Conservation (phyloP, 2,329 filamentous ascomycete genomes). For the Alternaria alternata region DNA sequence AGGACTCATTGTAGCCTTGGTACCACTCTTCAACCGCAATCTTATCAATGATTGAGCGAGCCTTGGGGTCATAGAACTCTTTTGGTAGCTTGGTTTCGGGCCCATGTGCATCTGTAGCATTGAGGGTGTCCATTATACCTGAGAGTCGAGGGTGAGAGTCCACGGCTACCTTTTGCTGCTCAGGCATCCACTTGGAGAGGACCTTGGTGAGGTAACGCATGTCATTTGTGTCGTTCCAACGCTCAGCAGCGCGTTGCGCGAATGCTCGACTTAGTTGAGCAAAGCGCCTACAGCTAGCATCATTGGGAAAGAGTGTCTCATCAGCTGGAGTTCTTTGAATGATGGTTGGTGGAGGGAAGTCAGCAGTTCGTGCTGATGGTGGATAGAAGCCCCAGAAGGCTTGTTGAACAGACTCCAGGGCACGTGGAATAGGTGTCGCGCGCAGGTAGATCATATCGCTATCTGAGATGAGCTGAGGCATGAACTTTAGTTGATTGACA, state of each 20-base stretch:
- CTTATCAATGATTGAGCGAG: constrained; percentile 71
- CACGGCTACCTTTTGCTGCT: constrained; percentile 73
- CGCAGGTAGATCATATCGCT: constrained; percentile 57
- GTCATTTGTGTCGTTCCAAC: constrained; percentile 69
- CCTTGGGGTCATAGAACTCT: constrained; percentile 85
- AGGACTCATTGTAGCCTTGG: constrained; percentile 80
- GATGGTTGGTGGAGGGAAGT: constrained; percentile 56
- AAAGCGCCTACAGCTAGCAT: constrained; percentile 58
- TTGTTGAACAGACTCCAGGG: constrained; percentile 61
- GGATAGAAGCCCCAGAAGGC: constrained; percentile 60
- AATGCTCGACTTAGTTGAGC: constrained; percentile 58
- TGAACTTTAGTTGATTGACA: constrained; percentile 59
- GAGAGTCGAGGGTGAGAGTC: constrained; percentile 84
- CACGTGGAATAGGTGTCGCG: constrained; percentile 59
- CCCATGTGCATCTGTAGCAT: constrained; percentile 85
- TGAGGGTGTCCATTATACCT: constrained; percentile 94
- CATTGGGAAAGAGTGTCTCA: constrained; percentile 61
- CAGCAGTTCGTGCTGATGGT: constrained; percentile 50
- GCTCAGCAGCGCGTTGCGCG: constrained; percentile 56
- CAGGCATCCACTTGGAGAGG: constrained; percentile 86
- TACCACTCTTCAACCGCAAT: constrained; percentile 94
- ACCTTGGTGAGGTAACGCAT: constrained; percentile 83
- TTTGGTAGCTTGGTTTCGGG: constrained; percentile 78
- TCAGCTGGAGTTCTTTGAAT: constrained; percentile 56
- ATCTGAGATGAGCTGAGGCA: constrained; percentile 55